A percentile compares a stretch with the other conserved stretches of the same genome.
Conservation (phyloP, 1,139 yeast genomes). For the Geotrichum phurueaensis region DNA sequence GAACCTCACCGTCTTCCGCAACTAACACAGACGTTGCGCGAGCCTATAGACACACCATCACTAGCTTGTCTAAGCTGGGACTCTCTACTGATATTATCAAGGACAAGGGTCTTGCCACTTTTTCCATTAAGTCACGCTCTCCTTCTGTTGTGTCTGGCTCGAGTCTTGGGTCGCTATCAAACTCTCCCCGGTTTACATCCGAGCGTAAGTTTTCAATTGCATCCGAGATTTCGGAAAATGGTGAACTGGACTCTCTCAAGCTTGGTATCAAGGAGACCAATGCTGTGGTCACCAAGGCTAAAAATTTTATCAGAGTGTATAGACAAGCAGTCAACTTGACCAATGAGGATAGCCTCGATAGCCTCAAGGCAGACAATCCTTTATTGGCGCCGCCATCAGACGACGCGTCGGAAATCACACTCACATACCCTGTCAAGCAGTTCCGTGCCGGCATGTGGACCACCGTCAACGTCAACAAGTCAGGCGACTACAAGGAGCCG, state of each 20-base stretch:
- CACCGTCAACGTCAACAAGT: constrained; percentile 21
- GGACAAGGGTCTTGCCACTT: constrained; percentile 7
- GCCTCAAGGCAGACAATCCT: background rate
- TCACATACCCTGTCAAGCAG: constrained; percentile 24
- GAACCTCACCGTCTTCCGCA: constrained; percentile 25
- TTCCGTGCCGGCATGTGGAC: constrained; percentile 26
- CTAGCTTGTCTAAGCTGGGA: constrained; percentile 25
- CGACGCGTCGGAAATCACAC: constrained; percentile 1
- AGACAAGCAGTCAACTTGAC: constrained; percentile 4
- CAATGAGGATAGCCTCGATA: constrained; percentile 1
- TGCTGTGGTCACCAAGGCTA: constrained; percentile 9
- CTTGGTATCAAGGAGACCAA: constrained; percentile 15
- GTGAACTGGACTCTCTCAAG: constrained; percentile 14
- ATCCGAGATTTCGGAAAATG: constrained; percentile 15
- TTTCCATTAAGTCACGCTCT: constrained; percentile 10
- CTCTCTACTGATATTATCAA: constrained; percentile 22
- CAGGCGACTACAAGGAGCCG: constrained; percentile 19
- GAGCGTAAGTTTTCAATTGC: constrained; percentile 14
- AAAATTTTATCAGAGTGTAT: constrained; percentile 10
- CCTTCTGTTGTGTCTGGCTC: constrained; percentile 15
- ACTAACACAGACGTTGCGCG: constrained; percentile 25
- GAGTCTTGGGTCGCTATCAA: constrained; percentile 10
- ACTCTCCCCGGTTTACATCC: constrained; percentile 2
- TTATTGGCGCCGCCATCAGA: constrained; percentile 14
- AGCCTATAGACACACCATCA: constrained; percentile 26